A percentile compares a stretch with the other conserved stretches of the same genome.
Evolutionary conservation across 2,329 filamentous ascomycete species (phyloP).

Genomic region (Aspergillus brunneoviolaceus): DNA sequence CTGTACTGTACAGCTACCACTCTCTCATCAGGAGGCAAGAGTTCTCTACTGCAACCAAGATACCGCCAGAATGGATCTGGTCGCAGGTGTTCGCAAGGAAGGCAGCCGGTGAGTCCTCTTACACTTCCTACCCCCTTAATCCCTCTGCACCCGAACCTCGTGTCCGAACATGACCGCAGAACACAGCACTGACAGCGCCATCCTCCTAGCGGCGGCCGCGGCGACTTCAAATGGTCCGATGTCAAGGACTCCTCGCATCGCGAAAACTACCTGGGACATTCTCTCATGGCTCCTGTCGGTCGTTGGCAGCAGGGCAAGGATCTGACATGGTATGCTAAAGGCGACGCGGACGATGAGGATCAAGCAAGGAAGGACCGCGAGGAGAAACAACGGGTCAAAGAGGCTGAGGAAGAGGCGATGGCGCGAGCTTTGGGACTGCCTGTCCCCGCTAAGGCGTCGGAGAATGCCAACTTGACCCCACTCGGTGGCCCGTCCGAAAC

Average conservation of each 20-base stretch:
- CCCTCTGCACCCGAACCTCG: not conserved
- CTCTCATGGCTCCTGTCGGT: constrained; percentile 85
- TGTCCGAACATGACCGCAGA: not conserved
- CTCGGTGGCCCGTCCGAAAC: constrained; percentile 49
- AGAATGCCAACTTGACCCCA: constrained; percentile 64
- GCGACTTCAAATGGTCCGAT: constrained; percentile 96
- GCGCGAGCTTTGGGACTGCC: constrained; percentile 79
- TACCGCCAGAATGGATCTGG: constrained; percentile 72
- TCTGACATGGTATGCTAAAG: constrained; percentile 64
- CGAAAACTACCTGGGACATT: constrained; percentile 89
- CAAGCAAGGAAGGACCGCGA: constrained; percentile 59
- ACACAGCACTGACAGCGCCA: constrained; percentile 7
- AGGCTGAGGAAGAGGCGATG: constrained; percentile 90
- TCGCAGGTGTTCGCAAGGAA: constrained; percentile 91
- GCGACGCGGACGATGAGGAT: constrained; percentile 52
- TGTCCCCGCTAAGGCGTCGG: constrained; percentile 58
- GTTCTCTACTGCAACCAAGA: not conserved
- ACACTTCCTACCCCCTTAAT: not conserved
- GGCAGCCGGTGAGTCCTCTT: constrained; percentile 59
- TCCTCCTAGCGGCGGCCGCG: constrained; percentile 67
- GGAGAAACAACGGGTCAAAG: constrained; percentile 79
- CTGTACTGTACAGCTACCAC: too few relatives aligned
- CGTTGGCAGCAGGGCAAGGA: constrained; percentile 83
- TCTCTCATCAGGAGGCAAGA: not conserved
- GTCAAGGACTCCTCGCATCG: constrained; percentile 83